phyloP scores from a whole-genome alignment of 495 filamentous ascomycete species.

The Neurospora sp. region DNA sequence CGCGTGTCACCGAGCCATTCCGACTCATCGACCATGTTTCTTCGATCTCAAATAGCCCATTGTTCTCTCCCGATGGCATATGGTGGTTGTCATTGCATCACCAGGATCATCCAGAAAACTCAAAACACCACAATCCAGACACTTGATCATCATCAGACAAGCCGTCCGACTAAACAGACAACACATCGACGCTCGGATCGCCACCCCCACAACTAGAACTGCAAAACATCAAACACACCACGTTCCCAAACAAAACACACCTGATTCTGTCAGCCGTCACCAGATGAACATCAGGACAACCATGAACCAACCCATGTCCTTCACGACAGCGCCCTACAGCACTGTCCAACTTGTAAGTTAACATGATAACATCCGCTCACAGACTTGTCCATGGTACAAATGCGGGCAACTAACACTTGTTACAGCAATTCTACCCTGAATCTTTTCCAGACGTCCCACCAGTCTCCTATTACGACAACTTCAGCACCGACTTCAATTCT shows the following conservation, averaged over 20 bases:
- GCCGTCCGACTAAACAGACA: not conserved
- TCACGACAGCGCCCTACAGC: not conserved
- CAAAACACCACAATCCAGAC: not conserved
- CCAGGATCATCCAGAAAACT: not conserved
- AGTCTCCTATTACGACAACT: conserved; percentile 10
- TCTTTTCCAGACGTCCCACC: conserved; percentile 15
- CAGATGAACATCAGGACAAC: not conserved
- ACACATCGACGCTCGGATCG: not conserved
- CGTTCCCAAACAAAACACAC: not conserved
- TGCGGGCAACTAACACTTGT: conserved; percentile 1
- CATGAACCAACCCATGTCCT: not conserved
- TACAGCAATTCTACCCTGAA: conserved; percentile 8
- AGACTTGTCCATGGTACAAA: not conserved
- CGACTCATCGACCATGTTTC: not conserved
- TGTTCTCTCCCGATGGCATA: not conserved
- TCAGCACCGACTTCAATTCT: conserved; percentile 18
- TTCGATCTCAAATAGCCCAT: not conserved
- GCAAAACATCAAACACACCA: not conserved
- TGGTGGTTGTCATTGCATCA: not conserved
- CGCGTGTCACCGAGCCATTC: not conserved
- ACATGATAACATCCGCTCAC: not conserved
- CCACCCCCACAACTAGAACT: not conserved
- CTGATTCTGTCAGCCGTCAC: not conserved
- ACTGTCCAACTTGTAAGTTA: not conserved
- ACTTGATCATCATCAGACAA: not conserved